Conservation (phyloP, 2,329 filamentous ascomycete species). For the Talaromyces funiculosus region DNA sequence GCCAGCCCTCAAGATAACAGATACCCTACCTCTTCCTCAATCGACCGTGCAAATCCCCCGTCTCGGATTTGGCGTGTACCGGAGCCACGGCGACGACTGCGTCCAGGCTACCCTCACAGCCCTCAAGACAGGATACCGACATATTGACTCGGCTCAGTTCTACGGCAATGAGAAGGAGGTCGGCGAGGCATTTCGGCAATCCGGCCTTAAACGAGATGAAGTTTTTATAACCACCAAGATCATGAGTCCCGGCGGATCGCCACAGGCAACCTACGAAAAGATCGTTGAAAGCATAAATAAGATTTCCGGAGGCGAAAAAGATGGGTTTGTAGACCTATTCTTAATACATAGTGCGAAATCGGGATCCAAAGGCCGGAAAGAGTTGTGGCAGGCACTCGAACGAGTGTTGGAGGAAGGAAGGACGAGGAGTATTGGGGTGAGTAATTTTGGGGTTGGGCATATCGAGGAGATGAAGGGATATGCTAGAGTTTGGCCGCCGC, state of each 20-base stretch:
- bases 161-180: constrained; percentile 66
- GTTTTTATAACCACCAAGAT: constrained; percentile 70
- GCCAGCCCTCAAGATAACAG: constrained; percentile 40
- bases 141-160: constrained; percentile 58
- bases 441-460: constrained; percentile 63
- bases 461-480: constrained; percentile 63
- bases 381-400: constrained; percentile 63
- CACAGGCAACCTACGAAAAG: constrained; percentile 56
- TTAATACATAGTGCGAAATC: constrained; percentile 61
- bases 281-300: constrained; percentile 58
- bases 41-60: constrained; percentile 53
- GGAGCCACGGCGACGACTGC: constrained; percentile 51
- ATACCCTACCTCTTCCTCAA: constrained; percentile 48
- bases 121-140: constrained; percentile 47
- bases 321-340: constrained; percentile 66
- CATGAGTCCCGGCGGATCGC: constrained; percentile 47
- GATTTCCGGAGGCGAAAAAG: constrained; percentile 44
- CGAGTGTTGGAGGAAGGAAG: constrained; percentile 55
- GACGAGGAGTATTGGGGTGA: constrained; percentile 63
- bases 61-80: constrained; percentile 68
- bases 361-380: constrained; percentile 51
- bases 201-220: constrained; percentile 48
- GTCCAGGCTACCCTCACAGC: constrained; percentile 55
- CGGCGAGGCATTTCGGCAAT: constrained; percentile 56
- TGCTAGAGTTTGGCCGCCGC: constrained; percentile 63